Percentiles rank a stretch among this genome's conserved stretches.
Evolutionary conservation across 345 rosid species (phyloP).

Genomic region (Combretum micranthum): DNA sequence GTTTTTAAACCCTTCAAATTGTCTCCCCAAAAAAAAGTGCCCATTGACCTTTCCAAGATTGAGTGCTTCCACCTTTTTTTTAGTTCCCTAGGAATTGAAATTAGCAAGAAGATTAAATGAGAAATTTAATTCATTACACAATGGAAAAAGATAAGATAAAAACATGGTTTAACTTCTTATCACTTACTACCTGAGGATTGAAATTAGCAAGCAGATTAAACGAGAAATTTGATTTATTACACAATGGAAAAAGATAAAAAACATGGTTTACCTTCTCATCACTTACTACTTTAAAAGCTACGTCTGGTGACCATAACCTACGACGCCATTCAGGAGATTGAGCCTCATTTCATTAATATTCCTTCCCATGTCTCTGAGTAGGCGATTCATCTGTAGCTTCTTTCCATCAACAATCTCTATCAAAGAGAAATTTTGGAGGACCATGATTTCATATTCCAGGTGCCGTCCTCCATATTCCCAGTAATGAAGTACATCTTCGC

Average conservation of each 20-base stretch:
- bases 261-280: slow-evolving; percentile 6
- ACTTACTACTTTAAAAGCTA: slow-evolving; percentile 9
- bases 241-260: not conserved
- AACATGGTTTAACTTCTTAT: slow-evolving; percentile 13
- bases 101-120: not conserved
- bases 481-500: slow-evolving; percentile 6
- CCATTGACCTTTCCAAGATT: not conserved
- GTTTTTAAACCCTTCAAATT: slow-evolving; percentile 14
- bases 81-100: slow-evolving; percentile 13
- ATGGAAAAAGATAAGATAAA: no score
- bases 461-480: slow-evolving; percentile 11
- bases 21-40: not conserved
- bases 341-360: slow-evolving; percentile 11
- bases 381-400: slow-evolving; percentile 12
- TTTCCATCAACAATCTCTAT: not conserved
- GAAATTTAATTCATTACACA: not conserved
- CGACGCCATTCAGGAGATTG: slow-evolving; percentile 9
- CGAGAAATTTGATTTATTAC: not conserved
- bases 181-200: slow-evolving; percentile 3
- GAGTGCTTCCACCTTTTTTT: slow-evolving; percentile 17
- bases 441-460: slow-evolving; percentile 6
- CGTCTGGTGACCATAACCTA: slow-evolving; percentile 20
- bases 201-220: not conserved
- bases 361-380: slow-evolving; percentile 21
- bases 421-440: slow-evolving; percentile 6